Evolutionary conservation across 768 basidiomycete species (phyloP).

Genomic region (Russula earlei): DNA sequence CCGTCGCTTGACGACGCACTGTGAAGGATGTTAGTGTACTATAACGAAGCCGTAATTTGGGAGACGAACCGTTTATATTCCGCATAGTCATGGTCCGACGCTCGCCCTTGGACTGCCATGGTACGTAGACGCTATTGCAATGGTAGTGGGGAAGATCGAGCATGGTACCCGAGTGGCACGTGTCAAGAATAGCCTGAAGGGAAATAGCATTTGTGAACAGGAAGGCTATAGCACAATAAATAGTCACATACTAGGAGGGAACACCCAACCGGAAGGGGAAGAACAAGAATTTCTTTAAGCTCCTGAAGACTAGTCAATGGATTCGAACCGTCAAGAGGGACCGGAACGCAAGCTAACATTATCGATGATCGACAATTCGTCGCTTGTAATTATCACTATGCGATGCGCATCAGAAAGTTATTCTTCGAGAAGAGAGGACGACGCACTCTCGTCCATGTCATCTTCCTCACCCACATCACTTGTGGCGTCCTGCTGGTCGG

Average conservation of each 20-base stretch:
- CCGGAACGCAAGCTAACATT: slow-evolving; percentile 13
- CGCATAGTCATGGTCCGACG: slow-evolving; percentile 19
- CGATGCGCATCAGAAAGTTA: not conserved
- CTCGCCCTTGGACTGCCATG: slow-evolving; percentile 22
- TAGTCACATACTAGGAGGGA: slow-evolving; percentile 14
- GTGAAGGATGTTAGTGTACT: not conserved
- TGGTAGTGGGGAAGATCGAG: slow-evolving; percentile 23
- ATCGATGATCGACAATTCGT: slow-evolving; percentile 21
- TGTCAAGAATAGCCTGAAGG: slow-evolving; percentile 22
- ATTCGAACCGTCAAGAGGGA: not conserved
- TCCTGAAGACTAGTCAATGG: slow-evolving; percentile 4
- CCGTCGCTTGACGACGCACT: slow-evolving; percentile 12
- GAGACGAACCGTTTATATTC: slow-evolving; percentile 14
- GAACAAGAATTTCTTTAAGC: slow-evolving; percentile 9
- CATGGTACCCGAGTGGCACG: slow-evolving; percentile 23
- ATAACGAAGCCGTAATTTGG: not conserved
- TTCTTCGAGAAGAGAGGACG: too few relatives aligned
- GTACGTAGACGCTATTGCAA: slow-evolving; percentile 22
- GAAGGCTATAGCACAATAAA: not conserved
- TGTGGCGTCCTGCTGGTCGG: slow-evolving; percentile 15
- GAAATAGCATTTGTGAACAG: not conserved
- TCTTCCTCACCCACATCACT: slow-evolving; percentile 19
- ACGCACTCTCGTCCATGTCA: slow-evolving; percentile 21
- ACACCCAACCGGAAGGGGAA: slow-evolving; percentile 18
- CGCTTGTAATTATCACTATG: slow-evolving; percentile 9